Conservation (phyloP, 768 basidiomycete genomes). For the Mycena rosella region DNA sequence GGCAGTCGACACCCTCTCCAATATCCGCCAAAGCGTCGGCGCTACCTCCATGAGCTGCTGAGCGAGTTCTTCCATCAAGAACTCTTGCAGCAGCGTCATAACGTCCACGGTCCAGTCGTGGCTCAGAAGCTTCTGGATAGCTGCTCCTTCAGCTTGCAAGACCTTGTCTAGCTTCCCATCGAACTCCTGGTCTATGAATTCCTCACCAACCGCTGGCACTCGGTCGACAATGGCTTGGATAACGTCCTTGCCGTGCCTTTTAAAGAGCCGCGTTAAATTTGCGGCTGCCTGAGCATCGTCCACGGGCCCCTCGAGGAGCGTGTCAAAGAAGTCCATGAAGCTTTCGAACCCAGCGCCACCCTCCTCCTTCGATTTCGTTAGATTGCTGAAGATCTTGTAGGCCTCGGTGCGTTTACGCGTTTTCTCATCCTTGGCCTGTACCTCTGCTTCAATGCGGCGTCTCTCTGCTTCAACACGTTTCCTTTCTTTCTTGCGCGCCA, state of each 20-base stretch:
- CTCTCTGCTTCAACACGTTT: background rate
- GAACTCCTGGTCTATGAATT: constrained; percentile 9
- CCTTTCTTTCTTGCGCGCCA: background rate
- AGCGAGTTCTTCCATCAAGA: constrained; percentile 18
- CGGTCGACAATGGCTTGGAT: background rate
- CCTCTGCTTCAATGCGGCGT: background rate
- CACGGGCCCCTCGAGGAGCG: background rate
- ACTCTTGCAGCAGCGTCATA: constrained; percentile 14
- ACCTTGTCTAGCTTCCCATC: constrained; percentile 8
- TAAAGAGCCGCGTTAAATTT: background rate
- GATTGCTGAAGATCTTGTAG: background rate
- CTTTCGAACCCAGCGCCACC: constrained; percentile 1
- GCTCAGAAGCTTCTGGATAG: constrained; percentile 16
- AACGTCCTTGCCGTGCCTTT: background rate
- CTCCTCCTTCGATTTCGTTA: background rate
- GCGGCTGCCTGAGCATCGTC: background rate
- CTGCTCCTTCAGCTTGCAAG: background rate
- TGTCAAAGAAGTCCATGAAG: background rate
- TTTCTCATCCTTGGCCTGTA: background rate
- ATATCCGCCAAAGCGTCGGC: constrained; percentile 19
- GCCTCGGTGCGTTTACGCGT: background rate
- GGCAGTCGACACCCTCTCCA: background rate
- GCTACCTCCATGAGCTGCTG: constrained; percentile 5
- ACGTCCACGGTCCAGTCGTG: constrained; percentile 2
- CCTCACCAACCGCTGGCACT: constrained; percentile 11